These are phyloP conservation scores for Calonectria hongkongensis DNA, from an alignment of 2,329 filamentous ascomycete genomes.

Conservation along the genomic window DNA sequence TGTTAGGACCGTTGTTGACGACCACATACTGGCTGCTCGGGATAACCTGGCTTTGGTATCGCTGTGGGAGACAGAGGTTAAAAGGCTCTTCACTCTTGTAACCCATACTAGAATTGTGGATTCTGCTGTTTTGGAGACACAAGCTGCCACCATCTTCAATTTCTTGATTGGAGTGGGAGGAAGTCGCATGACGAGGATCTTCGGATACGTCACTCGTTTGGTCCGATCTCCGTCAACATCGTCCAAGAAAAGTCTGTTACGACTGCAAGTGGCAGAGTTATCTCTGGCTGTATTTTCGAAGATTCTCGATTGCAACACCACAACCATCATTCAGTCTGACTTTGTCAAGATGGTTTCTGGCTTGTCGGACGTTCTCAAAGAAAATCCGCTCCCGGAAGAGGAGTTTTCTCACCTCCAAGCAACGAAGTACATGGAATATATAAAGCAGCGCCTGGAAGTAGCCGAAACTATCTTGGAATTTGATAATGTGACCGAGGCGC, in stretches of 20 bases:
- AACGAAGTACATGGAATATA: constrained; percentile 14
- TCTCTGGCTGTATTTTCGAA: constrained; percentile 3
- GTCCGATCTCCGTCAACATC: background rate
- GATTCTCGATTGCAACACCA: constrained; percentile 17
- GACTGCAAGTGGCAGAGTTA: background rate
- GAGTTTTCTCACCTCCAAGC: constrained; percentile 16
- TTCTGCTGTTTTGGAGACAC: background rate
- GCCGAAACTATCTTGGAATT: background rate
- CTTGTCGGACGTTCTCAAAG: constrained; percentile 9
- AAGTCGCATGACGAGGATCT: background rate
- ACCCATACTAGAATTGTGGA: background rate
- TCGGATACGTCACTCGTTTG: background rate
- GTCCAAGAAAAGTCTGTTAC: background rate
- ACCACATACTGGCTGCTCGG: background rate
- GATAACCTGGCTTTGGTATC: background rate
- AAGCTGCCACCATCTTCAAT: constrained; percentile 15
- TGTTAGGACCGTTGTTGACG: background rate
- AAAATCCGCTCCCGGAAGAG: background rate
- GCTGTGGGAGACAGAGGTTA: constrained; percentile 1
- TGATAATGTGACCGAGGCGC: background rate
- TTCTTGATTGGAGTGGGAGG: constrained; percentile 4
- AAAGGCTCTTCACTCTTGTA: constrained; percentile 4
- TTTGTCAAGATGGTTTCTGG: constrained; percentile 1
- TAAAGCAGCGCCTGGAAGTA: constrained; percentile 7
- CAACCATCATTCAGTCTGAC: background rate